These are phyloP conservation scores for Trametes pubescens DNA, from an alignment of 1,284 basidiomycete genomes.

Conservation along the genomic window DNA sequence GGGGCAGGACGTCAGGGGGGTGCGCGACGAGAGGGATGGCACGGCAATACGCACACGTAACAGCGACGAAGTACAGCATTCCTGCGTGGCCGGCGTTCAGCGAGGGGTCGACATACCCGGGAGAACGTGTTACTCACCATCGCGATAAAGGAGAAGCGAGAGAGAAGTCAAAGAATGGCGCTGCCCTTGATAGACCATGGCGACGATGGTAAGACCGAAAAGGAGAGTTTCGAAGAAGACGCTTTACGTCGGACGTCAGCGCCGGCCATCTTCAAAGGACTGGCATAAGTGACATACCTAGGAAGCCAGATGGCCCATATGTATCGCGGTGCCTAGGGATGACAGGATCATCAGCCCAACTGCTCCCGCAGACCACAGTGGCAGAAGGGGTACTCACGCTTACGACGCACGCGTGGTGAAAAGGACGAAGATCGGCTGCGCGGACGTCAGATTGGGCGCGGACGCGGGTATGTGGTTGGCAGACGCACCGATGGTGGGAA, in stretches of 20 bases:
- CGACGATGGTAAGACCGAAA: constrained; percentile 40
- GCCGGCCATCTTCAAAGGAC: neutral
- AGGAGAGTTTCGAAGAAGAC: constrained; percentile 44
- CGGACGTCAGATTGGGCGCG: neutral
- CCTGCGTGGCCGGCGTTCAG: constrained; percentile 21
- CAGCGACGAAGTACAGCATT: constrained; percentile 43
- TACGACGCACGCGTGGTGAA: constrained; percentile 40
- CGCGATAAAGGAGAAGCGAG: constrained; percentile 42
- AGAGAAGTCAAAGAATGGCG: constrained; percentile 39
- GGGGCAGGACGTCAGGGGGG: neutral
- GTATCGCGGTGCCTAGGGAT: constrained; percentile 38
- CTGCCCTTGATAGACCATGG: constrained; percentile 37
- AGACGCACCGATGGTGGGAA: constrained; percentile 40
- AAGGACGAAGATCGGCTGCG: constrained; percentile 37
- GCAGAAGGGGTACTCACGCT: constrained; percentile 27
- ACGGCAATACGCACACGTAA: constrained; percentile 40
- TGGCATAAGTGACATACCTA: constrained; percentile 29
- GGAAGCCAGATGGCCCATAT: constrained; percentile 44
- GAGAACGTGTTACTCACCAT: constrained; percentile 32
- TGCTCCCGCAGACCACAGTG: neutral
- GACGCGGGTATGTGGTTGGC: neutral
- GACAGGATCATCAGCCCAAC: neutral
- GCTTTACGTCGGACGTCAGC: constrained; percentile 24
- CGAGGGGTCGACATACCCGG: neutral
- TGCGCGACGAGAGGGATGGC: no score